These are phyloP conservation scores for Microbotryum intermedium DNA, from an alignment of 1,284 basidiomycete species.

Conservation along the genomic window DNA sequence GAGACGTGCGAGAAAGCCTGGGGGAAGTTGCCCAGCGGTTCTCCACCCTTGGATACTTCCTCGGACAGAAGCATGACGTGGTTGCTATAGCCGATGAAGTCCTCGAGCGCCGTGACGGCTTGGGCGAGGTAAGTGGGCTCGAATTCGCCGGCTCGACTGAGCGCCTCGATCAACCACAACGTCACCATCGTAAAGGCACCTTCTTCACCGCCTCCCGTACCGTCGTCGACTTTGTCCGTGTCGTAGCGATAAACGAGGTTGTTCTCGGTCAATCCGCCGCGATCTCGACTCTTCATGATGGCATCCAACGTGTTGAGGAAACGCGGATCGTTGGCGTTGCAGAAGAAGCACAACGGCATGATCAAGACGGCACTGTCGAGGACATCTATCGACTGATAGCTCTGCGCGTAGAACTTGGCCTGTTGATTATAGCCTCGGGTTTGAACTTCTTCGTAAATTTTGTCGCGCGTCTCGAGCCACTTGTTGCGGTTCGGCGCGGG, in stretches of 20 bases:
- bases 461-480: conserved; percentile 68
- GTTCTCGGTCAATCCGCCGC: conserved; percentile 69
- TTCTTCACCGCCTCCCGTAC: conserved; percentile 72
- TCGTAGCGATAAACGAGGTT: conserved; percentile 68
- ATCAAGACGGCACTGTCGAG: conserved; percentile 42
- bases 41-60: conserved; percentile 35
- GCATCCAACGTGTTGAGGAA: conserved; percentile 72
- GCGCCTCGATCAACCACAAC: conserved; percentile 66
- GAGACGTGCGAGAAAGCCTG: conserved; percentile 27
- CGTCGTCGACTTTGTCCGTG: conserved; percentile 69
- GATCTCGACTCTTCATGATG: conserved; percentile 64
- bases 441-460: conserved; percentile 67
- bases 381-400: conserved; percentile 44
- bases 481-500: conserved; percentile 40
- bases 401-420: conserved; percentile 39
- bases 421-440: conserved; percentile 64
- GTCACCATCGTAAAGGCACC: conserved; percentile 46
- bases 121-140: conserved; percentile 57
- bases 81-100: conserved; percentile 60
- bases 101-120: conserved; percentile 74
- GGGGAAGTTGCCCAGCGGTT: conserved; percentile 30
- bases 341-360: conserved; percentile 55
- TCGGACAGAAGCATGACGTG: conserved; percentile 79
- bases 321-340: conserved; percentile 69
- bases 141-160: conserved; percentile 72